Evolutionary conservation across 169 alveolate species (phyloP).

Genomic region (Besnoitia besnoiti): DNA sequence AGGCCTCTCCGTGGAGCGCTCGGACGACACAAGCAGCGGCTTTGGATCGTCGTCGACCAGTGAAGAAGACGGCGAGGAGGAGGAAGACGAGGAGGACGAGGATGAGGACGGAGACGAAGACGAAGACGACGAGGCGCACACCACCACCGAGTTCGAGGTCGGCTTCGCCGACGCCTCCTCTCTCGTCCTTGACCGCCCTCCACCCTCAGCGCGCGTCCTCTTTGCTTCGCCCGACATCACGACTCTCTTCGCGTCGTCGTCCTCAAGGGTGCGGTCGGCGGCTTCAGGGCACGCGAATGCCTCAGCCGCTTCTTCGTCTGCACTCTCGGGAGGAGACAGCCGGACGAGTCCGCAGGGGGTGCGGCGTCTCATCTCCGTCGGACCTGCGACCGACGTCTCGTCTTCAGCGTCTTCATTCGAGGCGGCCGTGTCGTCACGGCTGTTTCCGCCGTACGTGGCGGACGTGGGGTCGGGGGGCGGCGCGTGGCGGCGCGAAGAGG

Average conservation of each 20-base stretch:
- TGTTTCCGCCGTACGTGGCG: not conserved
- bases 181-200: not conserved
- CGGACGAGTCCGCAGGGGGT: too few relatives aligned
- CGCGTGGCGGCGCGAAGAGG: not conserved
- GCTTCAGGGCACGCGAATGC: not conserved
- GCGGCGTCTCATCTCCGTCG: not conserved
- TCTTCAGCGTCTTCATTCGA: not conserved
- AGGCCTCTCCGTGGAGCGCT: not conserved
- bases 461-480: not conserved
- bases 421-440: not conserved
- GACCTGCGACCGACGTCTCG: not conserved
- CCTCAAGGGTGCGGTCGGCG: not conserved
- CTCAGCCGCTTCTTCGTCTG: not conserved
- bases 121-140: not conserved
- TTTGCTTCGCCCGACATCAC: not conserved
- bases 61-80: too few relatives aligned
- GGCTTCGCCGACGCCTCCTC: not conserved
- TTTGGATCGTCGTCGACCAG: too few relatives aligned
- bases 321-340: too few relatives aligned
- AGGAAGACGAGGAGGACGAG: too few relatives aligned
- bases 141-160: not conserved
- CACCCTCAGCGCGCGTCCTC: not conserved
- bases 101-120: too few relatives aligned
- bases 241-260: not conserved
- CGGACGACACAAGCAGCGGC: not conserved